Base-by-base conservation (phyloP, 1,284 basidiomycete species). In the Tylopilus orsonianus region DNA sequence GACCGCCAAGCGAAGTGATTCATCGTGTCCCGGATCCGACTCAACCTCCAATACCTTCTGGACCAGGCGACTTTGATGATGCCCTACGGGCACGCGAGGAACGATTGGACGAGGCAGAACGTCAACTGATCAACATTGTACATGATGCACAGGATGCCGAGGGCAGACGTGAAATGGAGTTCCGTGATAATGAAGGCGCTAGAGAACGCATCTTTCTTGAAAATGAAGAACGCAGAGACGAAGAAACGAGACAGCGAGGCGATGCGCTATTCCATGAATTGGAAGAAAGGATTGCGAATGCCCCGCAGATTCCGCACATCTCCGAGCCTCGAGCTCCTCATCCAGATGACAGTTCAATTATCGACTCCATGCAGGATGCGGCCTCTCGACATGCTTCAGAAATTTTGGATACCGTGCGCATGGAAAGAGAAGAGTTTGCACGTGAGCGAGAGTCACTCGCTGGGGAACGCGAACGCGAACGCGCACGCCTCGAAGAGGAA, bases 181-280 rank as follows among this genome's bases (percentile, higher is more conserved):
- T 85, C 68, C 75, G 77, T 13, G 69, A 70, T 1, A 76, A 79
- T 54, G 87, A 90, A 62, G 79, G 82, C 9, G 80, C 80, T 44
- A 72, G 87, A 14, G 74, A 85, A 18, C 75, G 70, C 5, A 62
- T 82, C 3, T 89, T 89, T 64, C 56, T 73, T 29, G 78, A 84
- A 3, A 72, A 72, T 41, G 83, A 89, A 57, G 72, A 68, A 1
- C 71, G 76, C 30, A 73, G 87, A 34, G 77, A 80, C 13, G 69
- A 72, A 35, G 79, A 82, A 54, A 71, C 78, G 13, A 67, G 69
- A 40, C 71, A 78, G 40, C 75, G 78, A 14, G 69, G 73, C 14
- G 78, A 85, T 3, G 71, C 68, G 12, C 67, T 85, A 13, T 73
- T 75, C 62, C 57, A 71, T 13, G 71, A 78, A 5, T 60, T 85